A percentile compares a stretch with the other conserved stretches of the same genome.
Conservation (phyloP, 2,329 filamentous ascomycete species). For the Aspergillus brasiliensis region DNA sequence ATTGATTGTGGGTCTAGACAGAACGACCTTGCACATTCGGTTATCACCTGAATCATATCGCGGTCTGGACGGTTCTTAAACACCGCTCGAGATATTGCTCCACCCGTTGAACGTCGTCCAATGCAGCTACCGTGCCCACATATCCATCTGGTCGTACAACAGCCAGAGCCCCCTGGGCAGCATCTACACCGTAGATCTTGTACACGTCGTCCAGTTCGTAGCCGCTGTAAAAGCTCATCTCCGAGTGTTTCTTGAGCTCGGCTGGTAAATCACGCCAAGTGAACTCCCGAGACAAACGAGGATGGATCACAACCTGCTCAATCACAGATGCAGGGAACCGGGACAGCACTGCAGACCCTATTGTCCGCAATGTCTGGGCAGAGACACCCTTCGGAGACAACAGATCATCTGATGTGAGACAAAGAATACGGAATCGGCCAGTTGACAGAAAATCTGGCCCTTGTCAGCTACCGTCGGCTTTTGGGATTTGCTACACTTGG, state of each 20-base stretch:
- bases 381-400: conserved; percentile 33
- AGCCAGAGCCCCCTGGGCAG: conserved; percentile 32
- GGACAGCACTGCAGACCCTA: conserved; percentile 25
- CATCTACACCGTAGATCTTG: conserved; percentile 37
- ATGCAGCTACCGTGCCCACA: conserved; percentile 31
- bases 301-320: conserved; percentile 41
- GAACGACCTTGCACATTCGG: not conserved
- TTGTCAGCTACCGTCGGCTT: conserved; percentile 1
- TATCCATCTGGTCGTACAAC: conserved; percentile 45
- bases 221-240: conserved; percentile 41
- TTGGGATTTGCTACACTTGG: not conserved
- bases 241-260: conserved; percentile 35
- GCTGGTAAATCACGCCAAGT: conserved; percentile 36
- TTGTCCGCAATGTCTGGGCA: conserved; percentile 23
- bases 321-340: conserved; percentile 31
- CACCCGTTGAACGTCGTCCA: conserved; percentile 31
- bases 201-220: conserved; percentile 40
- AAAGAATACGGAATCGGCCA: conserved; percentile 41
- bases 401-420: conserved; percentile 38
- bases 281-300: conserved; percentile 30
- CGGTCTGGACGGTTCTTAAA: conserved; percentile 16
- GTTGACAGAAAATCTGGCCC: conserved; percentile 38
- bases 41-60: not conserved
- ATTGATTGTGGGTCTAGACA: not conserved
- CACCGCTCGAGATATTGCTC: conserved; percentile 28